Conservation (phyloP, 352 stramenopile species). For the Globisporangium viniferum region DNA sequence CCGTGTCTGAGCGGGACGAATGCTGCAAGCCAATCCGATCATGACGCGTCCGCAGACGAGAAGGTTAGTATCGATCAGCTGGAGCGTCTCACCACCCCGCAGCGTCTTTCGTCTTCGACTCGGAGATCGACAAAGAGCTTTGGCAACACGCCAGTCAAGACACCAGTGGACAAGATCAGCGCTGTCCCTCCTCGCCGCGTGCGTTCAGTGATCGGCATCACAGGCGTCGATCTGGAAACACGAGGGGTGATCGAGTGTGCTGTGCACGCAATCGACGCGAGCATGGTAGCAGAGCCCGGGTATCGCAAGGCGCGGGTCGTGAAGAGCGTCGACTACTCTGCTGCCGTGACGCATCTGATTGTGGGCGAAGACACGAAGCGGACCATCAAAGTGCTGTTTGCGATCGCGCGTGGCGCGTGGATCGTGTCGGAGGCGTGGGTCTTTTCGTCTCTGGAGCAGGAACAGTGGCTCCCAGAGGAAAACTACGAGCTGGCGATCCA, state of each 20-base stretch:
- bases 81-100: constrained; percentile 14
- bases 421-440: constrained; percentile 81
- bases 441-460: constrained; percentile 70
- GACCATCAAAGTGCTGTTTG: constrained; percentile 85
- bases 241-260: constrained; percentile 67
- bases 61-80: constrained; percentile 9
- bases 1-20: not conserved
- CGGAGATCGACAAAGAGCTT: constrained; percentile 13
- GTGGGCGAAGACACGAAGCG: constrained; percentile 62
- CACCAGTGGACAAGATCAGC: constrained; percentile 18
- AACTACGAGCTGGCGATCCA: constrained; percentile 61
- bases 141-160: constrained; percentile 9
- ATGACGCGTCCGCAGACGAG: not conserved
- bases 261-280: constrained; percentile 75
- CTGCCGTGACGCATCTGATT: constrained; percentile 73
- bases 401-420: constrained; percentile 73
- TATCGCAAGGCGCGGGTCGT: constrained; percentile 73
- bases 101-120: constrained; percentile 7
- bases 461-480: constrained; percentile 68
- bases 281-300: constrained; percentile 37
- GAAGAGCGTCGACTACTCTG: constrained; percentile 71
- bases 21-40: not conserved
- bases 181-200: constrained; percentile 22
- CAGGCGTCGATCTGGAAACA: constrained; percentile 54
- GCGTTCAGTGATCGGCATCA: constrained; percentile 77